Conservation (phyloP, 192 early-diverging fungal genomes). For the Podila horticola region DNA sequence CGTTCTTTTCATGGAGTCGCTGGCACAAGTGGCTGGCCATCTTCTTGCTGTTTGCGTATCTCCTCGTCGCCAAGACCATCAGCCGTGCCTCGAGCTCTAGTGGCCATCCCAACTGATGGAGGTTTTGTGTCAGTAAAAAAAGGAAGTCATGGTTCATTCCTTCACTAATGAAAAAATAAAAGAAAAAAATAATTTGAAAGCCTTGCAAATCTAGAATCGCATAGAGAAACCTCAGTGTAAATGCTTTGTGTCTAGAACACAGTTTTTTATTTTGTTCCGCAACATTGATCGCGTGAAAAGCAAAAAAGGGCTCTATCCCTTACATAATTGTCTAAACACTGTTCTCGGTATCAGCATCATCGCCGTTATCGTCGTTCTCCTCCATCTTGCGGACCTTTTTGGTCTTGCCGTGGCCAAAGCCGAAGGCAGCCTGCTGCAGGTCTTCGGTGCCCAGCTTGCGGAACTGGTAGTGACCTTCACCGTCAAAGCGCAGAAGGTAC, state of each 20-base stretch:
- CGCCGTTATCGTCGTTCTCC: conserved; percentile 41
- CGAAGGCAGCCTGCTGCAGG: conserved; percentile 55
- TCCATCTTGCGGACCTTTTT: conserved; percentile 55
- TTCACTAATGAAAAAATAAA: too few relatives aligned
- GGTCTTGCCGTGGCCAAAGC: conserved; percentile 63
- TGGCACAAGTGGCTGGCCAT: conserved; percentile 68
- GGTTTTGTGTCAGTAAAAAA: neutral
- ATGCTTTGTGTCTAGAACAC: too few relatives aligned
- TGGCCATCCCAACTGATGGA: neutral
- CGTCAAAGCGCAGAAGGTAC: conserved; percentile 70
- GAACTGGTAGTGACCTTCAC: conserved; percentile 71
- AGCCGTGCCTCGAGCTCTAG: conserved; percentile 30
- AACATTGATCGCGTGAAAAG: too few relatives aligned
- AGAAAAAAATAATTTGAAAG: too few relatives aligned
- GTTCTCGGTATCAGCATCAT: conserved; percentile 56
- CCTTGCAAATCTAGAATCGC: too few relatives aligned
- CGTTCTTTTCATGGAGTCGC: conserved; percentile 53
- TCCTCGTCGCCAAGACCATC: conserved; percentile 61
- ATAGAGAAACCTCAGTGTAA: too few relatives aligned
- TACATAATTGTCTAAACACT: conserved; percentile 8
- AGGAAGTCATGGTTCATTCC: too few relatives aligned
- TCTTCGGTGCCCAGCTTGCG: conserved; percentile 60
- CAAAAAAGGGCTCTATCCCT: too few relatives aligned
- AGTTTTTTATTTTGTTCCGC: too few relatives aligned
- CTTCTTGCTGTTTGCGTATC: conserved; percentile 66